phyloP scores from a whole-genome alignment of 2,329 filamentous ascomycete species.

The Colletotrichum kahawae region DNA sequence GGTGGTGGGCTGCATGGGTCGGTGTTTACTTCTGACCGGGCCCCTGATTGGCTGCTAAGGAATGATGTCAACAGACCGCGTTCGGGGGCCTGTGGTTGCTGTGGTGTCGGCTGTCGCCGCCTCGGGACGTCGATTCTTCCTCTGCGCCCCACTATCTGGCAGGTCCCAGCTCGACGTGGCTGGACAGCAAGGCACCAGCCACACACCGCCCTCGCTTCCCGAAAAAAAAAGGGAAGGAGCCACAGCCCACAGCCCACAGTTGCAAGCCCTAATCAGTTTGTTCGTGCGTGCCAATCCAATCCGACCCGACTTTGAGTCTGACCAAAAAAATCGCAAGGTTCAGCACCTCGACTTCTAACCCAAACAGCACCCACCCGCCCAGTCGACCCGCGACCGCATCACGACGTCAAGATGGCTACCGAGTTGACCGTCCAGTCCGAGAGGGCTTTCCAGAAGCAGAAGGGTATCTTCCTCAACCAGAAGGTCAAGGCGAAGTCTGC shows the following conservation, averaged over 20 bases:
- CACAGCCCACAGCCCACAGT: background rate
- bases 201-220: background rate
- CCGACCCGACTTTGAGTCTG: background rate
- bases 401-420: slow-evolving; percentile 78
- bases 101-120: slow-evolving; percentile 5
- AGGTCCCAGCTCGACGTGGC: background rate
- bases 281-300: background rate
- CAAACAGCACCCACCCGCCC: slow-evolving; percentile 23
- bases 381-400: slow-evolving; percentile 21
- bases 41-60: background rate
- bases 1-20: slow-evolving; percentile 14
- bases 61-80: slow-evolving; percentile 18
- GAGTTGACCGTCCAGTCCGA: slow-evolving; percentile 99
- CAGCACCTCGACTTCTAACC: slow-evolving; percentile 16
- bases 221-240: background rate
- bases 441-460: slow-evolving; percentile 99
- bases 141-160: background rate
- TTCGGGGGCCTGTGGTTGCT: slow-evolving; percentile 8
- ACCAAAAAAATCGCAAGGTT: slow-evolving; percentile 14
- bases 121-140: background rate
- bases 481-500: slow-evolving; percentile 88
- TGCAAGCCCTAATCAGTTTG: background rate
- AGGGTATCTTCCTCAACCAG: slow-evolving; percentile 99
- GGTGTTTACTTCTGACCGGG: slow-evolving; percentile 14
- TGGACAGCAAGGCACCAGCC: background rate